A percentile compares a stretch with the other conserved stretches of the same genome.
Evolutionary conservation across 1,139 yeast species (phyloP).

Genomic region (Citeromyces hawaiiensis): DNA sequence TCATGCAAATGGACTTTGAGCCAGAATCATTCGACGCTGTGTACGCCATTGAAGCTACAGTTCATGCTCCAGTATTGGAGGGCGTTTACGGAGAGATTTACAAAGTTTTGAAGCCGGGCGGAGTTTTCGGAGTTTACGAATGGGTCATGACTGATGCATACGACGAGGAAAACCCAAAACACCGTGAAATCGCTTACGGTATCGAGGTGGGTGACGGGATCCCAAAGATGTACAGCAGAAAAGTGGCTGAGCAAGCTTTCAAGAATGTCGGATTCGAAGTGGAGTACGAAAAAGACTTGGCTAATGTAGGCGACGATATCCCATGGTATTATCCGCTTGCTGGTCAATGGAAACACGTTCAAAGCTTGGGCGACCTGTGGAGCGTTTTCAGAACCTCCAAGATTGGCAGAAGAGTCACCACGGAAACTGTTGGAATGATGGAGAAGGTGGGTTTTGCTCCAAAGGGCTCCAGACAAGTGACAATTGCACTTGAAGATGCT

Average conservation of each 20-base stretch:
- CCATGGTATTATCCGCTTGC: constrained; percentile 98
- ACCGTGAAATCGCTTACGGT: constrained; percentile 92
- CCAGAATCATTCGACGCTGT: constrained; percentile 89
- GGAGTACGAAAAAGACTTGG: constrained; percentile 66
- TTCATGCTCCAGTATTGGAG: constrained; percentile 92
- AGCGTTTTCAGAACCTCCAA: constrained; percentile 85
- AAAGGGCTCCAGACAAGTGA: constrained; percentile 83
- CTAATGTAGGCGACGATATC: constrained; percentile 66
- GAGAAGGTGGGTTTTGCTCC: constrained; percentile 87
- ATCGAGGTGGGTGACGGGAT: constrained; percentile 98
- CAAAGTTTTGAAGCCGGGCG: constrained; percentile 96
- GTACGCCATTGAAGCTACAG: constrained; percentile 97
- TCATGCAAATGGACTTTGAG: constrained; percentile 97
- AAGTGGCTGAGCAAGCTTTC: constrained; percentile 82
- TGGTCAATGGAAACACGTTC: constrained; percentile 86
- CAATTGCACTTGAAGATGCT: constrained; percentile 90
- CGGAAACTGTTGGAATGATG: constrained; percentile 63
- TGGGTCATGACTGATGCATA: constrained; percentile 97
- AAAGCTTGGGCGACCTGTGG: constrained; percentile 61
- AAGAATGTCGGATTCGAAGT: constrained; percentile 80
- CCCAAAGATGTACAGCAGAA: constrained; percentile 85
- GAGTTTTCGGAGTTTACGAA: constrained; percentile 93
- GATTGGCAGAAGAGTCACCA: constrained; percentile 78
- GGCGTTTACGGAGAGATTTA: constrained; percentile 94
- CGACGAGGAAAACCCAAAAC: constrained; percentile 79